These are phyloP conservation scores for Plectranthus barbatus DNA, from an alignment of 257 asterid genomes.

Conservation along the genomic window DNA sequence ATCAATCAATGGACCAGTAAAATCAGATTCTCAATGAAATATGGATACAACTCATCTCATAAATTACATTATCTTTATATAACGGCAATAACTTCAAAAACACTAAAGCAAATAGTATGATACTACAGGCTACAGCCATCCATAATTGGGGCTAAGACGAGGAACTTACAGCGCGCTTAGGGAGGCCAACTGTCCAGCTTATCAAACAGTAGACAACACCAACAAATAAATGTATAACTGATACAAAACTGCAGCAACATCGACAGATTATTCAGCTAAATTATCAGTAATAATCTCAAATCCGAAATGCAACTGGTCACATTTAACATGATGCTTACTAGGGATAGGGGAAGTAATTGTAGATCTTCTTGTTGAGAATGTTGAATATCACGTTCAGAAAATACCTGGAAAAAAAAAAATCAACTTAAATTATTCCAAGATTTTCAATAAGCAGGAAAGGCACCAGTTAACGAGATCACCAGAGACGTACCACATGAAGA, in stretches of 20 bases:
- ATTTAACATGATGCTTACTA: conserved; percentile 43
- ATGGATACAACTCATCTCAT: conserved; percentile 8
- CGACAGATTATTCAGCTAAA: conserved; percentile 4
- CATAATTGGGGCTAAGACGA: conserved; percentile 28
- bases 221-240: conserved; percentile 68
- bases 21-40: not conserved
- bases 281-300: not conserved
- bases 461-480: conserved; percentile 18
- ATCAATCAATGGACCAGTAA: not conserved
- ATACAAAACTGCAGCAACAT: conserved; percentile 55
- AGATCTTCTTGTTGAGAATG: conserved; percentile 96
- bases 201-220: conserved; percentile 69
- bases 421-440: conserved; percentile 13
- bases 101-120: conserved; percentile 19
- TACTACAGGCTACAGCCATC: conserved; percentile 30
- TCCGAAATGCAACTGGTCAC: conserved; percentile 22
- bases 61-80: not conserved
- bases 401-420: conserved; percentile 42
- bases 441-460: not conserved
- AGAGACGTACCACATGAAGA: conserved; percentile 84
- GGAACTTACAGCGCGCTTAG: conserved; percentile 87
- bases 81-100: not conserved
- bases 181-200: conserved; percentile 83
- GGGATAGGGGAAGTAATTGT: conserved; percentile 96
- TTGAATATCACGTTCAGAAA: conserved; percentile 88